These are phyloP conservation scores for Boletus eberwhitei DNA, from an alignment of 768 basidiomycete genomes.

Conservation along the genomic window DNA sequence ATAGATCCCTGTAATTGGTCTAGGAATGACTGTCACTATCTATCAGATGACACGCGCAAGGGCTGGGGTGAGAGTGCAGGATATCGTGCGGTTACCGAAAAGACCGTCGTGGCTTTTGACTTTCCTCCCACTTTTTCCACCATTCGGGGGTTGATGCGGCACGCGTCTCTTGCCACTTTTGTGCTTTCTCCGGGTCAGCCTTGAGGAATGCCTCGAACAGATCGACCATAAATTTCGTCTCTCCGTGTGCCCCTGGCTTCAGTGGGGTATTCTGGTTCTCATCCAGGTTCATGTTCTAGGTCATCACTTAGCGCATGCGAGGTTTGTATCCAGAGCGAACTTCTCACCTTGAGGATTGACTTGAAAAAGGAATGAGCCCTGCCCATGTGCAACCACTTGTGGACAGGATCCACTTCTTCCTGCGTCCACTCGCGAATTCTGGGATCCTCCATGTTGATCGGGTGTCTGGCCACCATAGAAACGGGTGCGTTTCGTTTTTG, in stretches of 20 bases:
- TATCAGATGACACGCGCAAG: conserved; percentile 8
- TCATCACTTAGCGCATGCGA: background rate
- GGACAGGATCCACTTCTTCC: conserved; percentile 35
- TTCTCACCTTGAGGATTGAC: conserved; percentile 26
- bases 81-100: background rate
- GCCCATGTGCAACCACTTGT: conserved; percentile 38
- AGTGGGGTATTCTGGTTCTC: conserved; percentile 13
- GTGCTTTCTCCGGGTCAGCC: conserved; percentile 17
- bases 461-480: conserved; percentile 17
- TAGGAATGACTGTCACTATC: conserved; percentile 11
- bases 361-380: conserved; percentile 25
- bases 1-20: conserved; percentile 22
- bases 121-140: conserved; percentile 32
- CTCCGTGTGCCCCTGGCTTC: conserved; percentile 3
- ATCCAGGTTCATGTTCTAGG: conserved; percentile 18
- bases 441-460: conserved; percentile 31
- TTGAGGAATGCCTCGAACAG: conserved; percentile 27
- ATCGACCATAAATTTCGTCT: conserved; percentile 16
- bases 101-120: conserved; percentile 13
- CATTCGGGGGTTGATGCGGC: conserved; percentile 24
- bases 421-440: conserved; percentile 41
- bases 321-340: background rate
- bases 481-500: conserved; percentile 18
- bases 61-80: background rate
- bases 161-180: conserved; percentile 24